These are phyloP conservation scores for Kuraishia piskuri DNA, from an alignment of 805 yeast genomes.

Conservation along the genomic window DNA sequence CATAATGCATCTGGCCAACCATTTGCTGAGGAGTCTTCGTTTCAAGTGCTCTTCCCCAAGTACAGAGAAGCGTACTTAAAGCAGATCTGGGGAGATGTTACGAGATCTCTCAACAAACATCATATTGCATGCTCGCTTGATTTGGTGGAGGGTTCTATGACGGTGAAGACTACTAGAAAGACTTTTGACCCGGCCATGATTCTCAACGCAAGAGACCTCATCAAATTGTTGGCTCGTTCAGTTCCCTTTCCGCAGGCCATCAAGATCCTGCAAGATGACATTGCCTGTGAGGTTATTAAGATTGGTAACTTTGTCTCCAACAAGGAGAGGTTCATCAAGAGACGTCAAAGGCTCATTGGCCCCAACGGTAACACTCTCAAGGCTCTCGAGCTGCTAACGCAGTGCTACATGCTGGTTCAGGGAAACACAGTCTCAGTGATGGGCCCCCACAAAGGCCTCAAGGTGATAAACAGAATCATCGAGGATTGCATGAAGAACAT, in stretches of 20 bases:
- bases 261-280: constrained; percentile 82
- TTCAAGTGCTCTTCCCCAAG: constrained; percentile 92
- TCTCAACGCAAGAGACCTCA: constrained; percentile 89
- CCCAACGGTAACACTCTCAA: constrained; percentile 95
- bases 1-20: constrained; percentile 82
- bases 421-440: constrained; percentile 95
- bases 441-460: constrained; percentile 94
- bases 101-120: constrained; percentile 63
- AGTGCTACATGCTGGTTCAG: constrained; percentile 92
- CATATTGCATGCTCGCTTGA: constrained; percentile 80
- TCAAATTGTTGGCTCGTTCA: constrained; percentile 87
- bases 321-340: constrained; percentile 88
- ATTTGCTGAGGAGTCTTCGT: constrained; percentile 92
- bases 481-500: constrained; percentile 96
- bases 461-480: constrained; percentile 86
- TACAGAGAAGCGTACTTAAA: constrained; percentile 88
- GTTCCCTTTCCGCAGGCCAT: constrained; percentile 97
- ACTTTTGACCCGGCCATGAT: constrained; percentile 93
- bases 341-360: constrained; percentile 94
- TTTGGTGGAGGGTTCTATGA: constrained; percentile 95
- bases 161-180: constrained; percentile 91
- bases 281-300: constrained; percentile 93
- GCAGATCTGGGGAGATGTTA: constrained; percentile 90
- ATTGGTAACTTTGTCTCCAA: constrained; percentile 84
- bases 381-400: constrained; percentile 90